Evolutionary conservation across 1,284 basidiomycete species (phyloP).

Genomic region (Malassezia vespertilionis): DNA sequence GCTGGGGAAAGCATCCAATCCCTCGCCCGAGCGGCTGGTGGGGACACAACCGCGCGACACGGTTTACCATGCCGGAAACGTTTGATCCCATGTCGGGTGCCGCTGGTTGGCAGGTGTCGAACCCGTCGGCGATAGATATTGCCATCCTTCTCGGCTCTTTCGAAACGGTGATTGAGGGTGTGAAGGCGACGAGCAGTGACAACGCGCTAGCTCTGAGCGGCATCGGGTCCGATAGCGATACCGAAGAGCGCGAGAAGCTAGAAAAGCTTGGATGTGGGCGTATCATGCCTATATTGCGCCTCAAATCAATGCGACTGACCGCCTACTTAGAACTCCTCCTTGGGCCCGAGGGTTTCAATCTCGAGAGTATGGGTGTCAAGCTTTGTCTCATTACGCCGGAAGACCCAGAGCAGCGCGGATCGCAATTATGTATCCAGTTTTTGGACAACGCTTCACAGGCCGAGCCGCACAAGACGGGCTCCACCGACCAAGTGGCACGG

Average conservation of each 20-base stretch:
- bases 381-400: conserved; percentile 31
- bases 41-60: conserved; percentile 76
- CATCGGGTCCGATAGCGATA: conserved; percentile 1
- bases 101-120: conserved; percentile 88
- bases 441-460: conserved; percentile 14
- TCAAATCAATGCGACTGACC: conserved; percentile 31
- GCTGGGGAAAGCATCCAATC: conserved; percentile 48
- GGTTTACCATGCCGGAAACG: conserved; percentile 76
- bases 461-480: not conserved
- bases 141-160: conserved; percentile 33
- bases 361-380: conserved; percentile 17
- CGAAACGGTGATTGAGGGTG: conserved; percentile 15
- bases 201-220: not conserved
- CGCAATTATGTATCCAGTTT: conserved; percentile 36
- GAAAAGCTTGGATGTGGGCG: conserved; percentile 22
- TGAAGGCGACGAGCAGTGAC: not conserved
- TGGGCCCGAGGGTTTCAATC: conserved; percentile 25
- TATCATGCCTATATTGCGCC: conserved; percentile 34
- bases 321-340: conserved; percentile 36
- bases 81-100: conserved; percentile 80
- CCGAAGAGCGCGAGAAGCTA: not conserved
- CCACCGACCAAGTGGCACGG: conserved; percentile 22
- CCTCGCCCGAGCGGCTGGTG: conserved; percentile 86
- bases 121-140: conserved; percentile 71
- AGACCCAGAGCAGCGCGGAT: conserved; percentile 32